phyloP scores from a whole-genome alignment of 2,329 filamentous ascomycete species.

The Calonectria pteridis region DNA sequence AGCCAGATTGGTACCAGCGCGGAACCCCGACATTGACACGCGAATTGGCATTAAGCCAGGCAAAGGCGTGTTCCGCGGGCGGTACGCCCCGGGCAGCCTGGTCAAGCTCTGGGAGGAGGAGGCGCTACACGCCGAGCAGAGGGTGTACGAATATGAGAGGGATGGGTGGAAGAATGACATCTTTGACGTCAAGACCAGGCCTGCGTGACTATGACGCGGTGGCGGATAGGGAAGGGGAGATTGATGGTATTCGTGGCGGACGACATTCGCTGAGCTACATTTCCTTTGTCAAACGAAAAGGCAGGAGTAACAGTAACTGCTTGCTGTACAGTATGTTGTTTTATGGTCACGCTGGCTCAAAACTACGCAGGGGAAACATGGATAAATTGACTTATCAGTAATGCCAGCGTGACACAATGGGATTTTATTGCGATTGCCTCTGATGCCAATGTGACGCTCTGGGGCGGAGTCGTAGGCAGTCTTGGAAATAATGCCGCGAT shows the following conservation, averaged over 20 bases:
- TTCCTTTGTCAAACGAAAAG: background rate
- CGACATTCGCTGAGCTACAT: background rate
- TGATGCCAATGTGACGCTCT: conserved; percentile 1
- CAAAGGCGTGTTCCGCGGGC: conserved; percentile 77
- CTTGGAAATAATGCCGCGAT: conserved; percentile 12
- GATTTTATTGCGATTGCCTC: background rate
- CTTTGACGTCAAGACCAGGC: conserved; percentile 69
- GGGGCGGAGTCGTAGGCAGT: background rate
- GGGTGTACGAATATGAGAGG: conserved; percentile 78
- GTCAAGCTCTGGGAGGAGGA: conserved; percentile 92
- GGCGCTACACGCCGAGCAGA: conserved; percentile 75
- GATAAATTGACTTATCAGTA: background rate
- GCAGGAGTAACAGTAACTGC: too few species aligned
- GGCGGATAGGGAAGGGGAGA: background rate
- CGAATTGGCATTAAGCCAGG: conserved; percentile 76
- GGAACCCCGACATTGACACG: conserved; percentile 82
- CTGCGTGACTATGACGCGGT: conserved; percentile 29
- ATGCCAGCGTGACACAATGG: background rate
- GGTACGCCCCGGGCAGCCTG: conserved; percentile 90
- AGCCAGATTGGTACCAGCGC: conserved; percentile 78
- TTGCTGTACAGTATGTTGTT: too few species aligned
- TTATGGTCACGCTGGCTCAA: background rate
- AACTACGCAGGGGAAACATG: background rate
- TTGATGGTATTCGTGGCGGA: background rate
- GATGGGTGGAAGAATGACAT: conserved; percentile 88